phyloP scores from a whole-genome alignment of 306 rosid genomes.

The Comarum palustre region DNA sequence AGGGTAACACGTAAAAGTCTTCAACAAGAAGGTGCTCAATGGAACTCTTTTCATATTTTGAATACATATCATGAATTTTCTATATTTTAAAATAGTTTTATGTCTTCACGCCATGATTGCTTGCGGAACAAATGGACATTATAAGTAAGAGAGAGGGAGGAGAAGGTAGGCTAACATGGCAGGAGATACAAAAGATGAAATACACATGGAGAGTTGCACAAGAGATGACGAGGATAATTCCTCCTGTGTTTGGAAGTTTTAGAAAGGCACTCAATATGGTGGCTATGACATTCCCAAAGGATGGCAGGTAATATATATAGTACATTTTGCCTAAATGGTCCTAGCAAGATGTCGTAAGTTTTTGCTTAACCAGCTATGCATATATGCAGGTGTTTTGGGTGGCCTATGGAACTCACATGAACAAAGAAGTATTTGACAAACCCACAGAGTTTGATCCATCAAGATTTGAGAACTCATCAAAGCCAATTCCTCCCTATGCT shows the following conservation, averaged over 20 bases:
- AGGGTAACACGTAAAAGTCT: no score
- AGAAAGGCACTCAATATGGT: constrained; percentile 36
- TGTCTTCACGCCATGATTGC: not conserved
- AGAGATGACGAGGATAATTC: constrained; percentile 50
- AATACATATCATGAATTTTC: no score
- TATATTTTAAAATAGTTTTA: no score
- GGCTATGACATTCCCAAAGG: constrained; percentile 57
- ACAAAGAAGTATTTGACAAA: constrained; percentile 33
- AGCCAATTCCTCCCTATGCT: constrained; percentile 46
- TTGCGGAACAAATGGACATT: constrained; percentile 42
- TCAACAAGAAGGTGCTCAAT: no score
- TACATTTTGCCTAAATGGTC: not conserved
- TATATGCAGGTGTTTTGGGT: constrained; percentile 39
- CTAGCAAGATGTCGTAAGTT: no score
- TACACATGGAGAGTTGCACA: constrained; percentile 58
- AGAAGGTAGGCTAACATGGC: constrained; percentile 44
- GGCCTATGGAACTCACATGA: constrained; percentile 43
- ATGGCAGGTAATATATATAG: constrained; percentile 38
- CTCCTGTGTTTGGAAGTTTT: constrained; percentile 46
- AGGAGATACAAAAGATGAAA: constrained; percentile 49
- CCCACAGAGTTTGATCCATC: constrained; percentile 43
- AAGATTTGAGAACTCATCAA: constrained; percentile 41
- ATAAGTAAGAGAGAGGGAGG: constrained; percentile 36
- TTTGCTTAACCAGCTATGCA: no score
- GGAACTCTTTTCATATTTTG: no score